A percentile compares a stretch with the other conserved stretches of the same genome.
These are phyloP conservation scores for Camelina neglecta DNA, from an alignment of 345 rosid species.

Conservation along the genomic window DNA sequence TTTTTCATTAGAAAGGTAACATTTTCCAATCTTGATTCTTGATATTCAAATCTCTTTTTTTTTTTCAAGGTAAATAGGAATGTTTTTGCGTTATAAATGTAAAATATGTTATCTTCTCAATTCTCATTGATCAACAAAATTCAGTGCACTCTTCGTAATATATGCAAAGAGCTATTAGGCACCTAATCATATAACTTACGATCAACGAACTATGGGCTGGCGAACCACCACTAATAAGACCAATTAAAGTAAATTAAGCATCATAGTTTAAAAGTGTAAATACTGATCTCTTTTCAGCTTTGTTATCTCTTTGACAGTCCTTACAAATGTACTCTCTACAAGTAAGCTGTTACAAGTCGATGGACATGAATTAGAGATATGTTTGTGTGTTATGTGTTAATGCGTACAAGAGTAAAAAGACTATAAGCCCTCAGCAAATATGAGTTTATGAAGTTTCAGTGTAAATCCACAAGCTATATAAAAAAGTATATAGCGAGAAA, in stretches of 20 bases:
- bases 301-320: neutral
- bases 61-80: too few relatives aligned
- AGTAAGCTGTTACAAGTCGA: constrained; percentile 40
- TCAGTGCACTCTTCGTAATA: neutral
- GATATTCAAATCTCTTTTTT: neutral
- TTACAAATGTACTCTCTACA: too few relatives aligned
- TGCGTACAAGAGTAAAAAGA: constrained; percentile 54
- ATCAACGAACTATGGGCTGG: neutral
- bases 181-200: neutral
- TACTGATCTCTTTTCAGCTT: neutral
- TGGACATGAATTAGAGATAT: constrained; percentile 52
- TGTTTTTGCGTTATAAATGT: too few relatives aligned
- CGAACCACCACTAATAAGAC: neutral
- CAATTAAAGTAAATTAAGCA: neutral
- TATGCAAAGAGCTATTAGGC: neutral
- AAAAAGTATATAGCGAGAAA: too few relatives aligned
- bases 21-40: neutral
- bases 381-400: constrained; percentile 35
- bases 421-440: constrained; percentile 53
- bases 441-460: neutral
- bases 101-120: neutral
- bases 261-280: constrained; percentile 2
- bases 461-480: too few relatives aligned
- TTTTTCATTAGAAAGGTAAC: neutral
- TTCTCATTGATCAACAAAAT: neutral